A percentile compares a stretch with the other conserved stretches of the same genome.
These are phyloP conservation scores for Sugiyamaella paludigena DNA, from an alignment of 1,139 yeast species.

Conservation along the genomic window DNA sequence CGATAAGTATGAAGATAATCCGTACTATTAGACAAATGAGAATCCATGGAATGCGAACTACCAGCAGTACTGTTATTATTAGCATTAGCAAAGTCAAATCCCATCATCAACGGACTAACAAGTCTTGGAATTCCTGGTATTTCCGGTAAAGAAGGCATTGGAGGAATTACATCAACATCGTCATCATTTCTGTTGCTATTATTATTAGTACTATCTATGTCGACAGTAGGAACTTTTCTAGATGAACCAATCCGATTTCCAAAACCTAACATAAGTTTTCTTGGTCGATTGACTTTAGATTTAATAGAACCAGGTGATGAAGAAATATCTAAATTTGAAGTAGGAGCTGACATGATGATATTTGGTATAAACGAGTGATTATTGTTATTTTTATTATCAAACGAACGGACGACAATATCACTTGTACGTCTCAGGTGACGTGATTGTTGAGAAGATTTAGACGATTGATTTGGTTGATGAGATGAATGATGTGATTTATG, in stretches of 20 bases:
- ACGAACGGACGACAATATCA: no score
- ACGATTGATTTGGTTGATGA: no score
- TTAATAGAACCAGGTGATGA: neutral
- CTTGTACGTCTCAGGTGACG: no score
- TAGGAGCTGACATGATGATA: no score
- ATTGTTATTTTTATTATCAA: no score
- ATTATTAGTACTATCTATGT: neutral
- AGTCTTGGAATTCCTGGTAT: conserved; percentile 4
- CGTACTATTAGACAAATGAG: neutral
- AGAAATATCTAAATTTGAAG: no score
- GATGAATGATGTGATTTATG: no score
- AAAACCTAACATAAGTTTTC: conserved; percentile 15
- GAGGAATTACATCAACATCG: neutral
- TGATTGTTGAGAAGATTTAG: no score
- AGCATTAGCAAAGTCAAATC: conserved; percentile 8
- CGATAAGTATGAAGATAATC: neutral
- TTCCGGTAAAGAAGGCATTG: conserved; percentile 9
- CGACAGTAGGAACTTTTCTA: neutral
- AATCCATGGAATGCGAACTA: neutral
- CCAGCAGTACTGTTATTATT: neutral
- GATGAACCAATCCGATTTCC: conserved; percentile 14
- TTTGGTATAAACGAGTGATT: no score
- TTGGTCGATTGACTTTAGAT: conserved; percentile 11
- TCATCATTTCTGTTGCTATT: neutral
- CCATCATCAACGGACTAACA: neutral